A percentile compares a stretch with the other conserved stretches of the same genome.
Conservation (phyloP, 352 stramenopile genomes). For the Globisporangium paroecandrum region DNA sequence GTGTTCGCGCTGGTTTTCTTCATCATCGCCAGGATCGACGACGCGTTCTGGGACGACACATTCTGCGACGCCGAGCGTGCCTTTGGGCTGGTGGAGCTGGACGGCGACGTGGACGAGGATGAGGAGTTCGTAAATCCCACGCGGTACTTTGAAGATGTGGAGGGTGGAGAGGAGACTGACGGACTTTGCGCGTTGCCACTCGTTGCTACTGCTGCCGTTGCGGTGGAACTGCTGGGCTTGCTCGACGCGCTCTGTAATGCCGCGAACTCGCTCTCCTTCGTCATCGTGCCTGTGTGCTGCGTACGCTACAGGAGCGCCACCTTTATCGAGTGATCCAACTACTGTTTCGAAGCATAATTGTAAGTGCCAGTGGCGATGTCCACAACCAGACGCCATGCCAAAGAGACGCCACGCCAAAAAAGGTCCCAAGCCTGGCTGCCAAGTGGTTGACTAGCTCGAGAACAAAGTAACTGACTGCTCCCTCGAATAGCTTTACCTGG, state of each 20-base stretch:
- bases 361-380: not conserved
- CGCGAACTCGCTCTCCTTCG: slow-evolving; percentile 14
- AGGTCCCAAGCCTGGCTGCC: no score
- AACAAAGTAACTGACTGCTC: not conserved
- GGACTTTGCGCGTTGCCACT: not conserved
- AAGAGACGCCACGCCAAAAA: not conserved
- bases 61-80: slow-evolving; percentile 13
- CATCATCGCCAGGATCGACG: slow-evolving; percentile 26
- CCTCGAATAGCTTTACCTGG: not conserved
- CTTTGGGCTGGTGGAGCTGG: not conserved
- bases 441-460: not conserved
- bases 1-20: slow-evolving; percentile 19
- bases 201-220: not conserved
- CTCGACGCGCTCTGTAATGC: not conserved
- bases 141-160: slow-evolving; percentile 10
- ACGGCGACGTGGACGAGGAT: not conserved
- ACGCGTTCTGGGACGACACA: slow-evolving; percentile 16
- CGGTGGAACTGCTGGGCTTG: not conserved
- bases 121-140: not conserved
- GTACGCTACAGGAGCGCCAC: not conserved
- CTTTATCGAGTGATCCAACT: not conserved
- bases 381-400: no score
- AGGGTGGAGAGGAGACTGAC: not conserved
- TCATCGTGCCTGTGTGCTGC: not conserved
- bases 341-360: not conserved